Conservation (phyloP, 305 asterid species). For the Fraxinus ornus region DNA sequence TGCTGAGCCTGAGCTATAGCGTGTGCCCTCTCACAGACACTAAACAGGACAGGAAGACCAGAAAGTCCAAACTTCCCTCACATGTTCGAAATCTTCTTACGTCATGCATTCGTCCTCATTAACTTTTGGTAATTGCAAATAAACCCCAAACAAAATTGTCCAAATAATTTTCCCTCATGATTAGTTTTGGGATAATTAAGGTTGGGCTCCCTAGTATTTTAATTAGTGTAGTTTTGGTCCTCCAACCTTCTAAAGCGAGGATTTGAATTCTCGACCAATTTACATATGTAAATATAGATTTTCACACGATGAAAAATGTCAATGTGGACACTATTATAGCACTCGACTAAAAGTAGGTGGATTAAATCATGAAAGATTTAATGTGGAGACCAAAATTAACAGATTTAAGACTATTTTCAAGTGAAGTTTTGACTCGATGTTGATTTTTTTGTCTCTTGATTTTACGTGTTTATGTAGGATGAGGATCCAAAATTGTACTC, state of each 20-base stretch:
- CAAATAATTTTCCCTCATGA: background rate
- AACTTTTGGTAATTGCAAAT: background rate
- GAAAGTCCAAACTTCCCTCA: background rate
- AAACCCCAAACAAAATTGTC: background rate
- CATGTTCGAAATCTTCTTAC: background rate
- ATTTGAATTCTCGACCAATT: background rate
- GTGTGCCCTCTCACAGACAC: background rate
- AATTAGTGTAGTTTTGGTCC: background rate
- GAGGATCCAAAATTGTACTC: background rate
- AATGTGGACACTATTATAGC: background rate
- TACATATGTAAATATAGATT: background rate
- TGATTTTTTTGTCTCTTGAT: background rate
- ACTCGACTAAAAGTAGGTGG: background rate
- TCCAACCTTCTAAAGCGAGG: background rate
- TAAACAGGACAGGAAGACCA: background rate
- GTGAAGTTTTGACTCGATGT: background rate
- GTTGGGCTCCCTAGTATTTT: background rate
- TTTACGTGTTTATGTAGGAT: background rate
- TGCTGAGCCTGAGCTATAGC: background rate
- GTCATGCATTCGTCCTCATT: slow-evolving; percentile 4
- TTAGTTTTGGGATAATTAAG: background rate
- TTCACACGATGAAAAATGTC: background rate
- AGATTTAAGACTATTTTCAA: background rate
- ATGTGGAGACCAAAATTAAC: background rate
- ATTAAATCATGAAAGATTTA: background rate